Conservation (phyloP, 2,329 filamentous ascomycete species). For the Fusarium pseudocircinatum region DNA sequence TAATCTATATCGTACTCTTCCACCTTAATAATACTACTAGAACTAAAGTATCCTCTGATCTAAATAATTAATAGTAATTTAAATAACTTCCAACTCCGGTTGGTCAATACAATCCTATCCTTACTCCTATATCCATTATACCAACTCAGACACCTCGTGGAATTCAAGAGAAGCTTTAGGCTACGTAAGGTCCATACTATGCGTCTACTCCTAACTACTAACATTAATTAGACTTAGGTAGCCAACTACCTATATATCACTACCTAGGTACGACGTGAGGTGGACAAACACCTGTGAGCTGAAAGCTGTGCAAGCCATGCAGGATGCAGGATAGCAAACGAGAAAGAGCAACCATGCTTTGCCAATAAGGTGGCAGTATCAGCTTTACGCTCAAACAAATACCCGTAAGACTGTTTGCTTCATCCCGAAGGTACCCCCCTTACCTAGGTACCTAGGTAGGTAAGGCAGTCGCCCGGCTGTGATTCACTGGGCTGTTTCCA, state of each 20-base stretch:
- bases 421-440: background rate
- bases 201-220: background rate
- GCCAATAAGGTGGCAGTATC: background rate
- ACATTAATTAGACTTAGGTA: background rate
- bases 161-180: background rate
- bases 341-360: background rate
- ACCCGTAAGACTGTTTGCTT: background rate
- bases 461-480: background rate
- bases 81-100: background rate
- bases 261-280: background rate
- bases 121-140: background rate
- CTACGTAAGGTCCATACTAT: background rate
- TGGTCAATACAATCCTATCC: background rate
- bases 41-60: background rate
- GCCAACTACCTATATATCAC: background rate
- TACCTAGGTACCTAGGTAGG: background rate
- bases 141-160: background rate
- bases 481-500: background rate
- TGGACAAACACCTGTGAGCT: background rate
- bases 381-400: background rate
- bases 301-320: background rate
- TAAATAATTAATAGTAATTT: too few species aligned
- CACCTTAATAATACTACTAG: background rate
- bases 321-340: slow-evolving; percentile 9
- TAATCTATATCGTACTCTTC: background rate